Base-by-base conservation (phyloP, 140 eudicot genomes). In the Cichorium intybus region DNA sequence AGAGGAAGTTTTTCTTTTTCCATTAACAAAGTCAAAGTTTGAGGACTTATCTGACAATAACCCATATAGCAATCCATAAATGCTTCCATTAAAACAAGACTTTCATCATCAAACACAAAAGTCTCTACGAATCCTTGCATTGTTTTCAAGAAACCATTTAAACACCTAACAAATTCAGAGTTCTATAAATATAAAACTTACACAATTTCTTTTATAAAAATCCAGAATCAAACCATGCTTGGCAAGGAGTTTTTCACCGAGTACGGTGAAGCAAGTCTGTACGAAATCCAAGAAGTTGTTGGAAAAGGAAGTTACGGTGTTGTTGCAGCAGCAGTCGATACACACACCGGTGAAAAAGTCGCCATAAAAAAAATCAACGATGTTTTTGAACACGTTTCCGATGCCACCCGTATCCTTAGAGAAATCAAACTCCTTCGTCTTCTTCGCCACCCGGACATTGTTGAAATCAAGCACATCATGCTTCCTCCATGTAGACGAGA, bases 281-380 rank as follows among this genome's bases (percentile, higher is more conserved):
- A 89, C 22, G 92, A 89, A 57, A 89, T 89, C 69, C 92, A 89
- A 70, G 97, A 89, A 60, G 95, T 89, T 63, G 95, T 89, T 28
- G 97, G 97, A 33, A 89, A 86, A 78, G 97, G 97, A 62, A 89
- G 97, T 60, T 89, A 89, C 69, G 97, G 97, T 49, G 97, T 89
- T 29, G 97, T 89, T 46, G 97, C 97, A 24, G 88, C 95, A 26
- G 97, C 97, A 69, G 86, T 89, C 24, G 97, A 89, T 70, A 89
- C 95, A 18, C 97, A 89, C 76, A 89, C 97, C 0, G 95, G 97
- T 20, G 95, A 89, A 56, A 83, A 78, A 60, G 97, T 89, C 45
- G 97, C 97, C 34, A 89, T 89, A 8, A 89, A 89, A 68, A 89
- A 89, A 69, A 89, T 89, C 24, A 86, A 74, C 46, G 83, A 86